A percentile compares a stretch with the other conserved stretches of the same genome.
Evolutionary conservation across 2,329 filamentous ascomycete genomes (phyloP).

Genomic region (Neocatenulostroma microsporum): DNA sequence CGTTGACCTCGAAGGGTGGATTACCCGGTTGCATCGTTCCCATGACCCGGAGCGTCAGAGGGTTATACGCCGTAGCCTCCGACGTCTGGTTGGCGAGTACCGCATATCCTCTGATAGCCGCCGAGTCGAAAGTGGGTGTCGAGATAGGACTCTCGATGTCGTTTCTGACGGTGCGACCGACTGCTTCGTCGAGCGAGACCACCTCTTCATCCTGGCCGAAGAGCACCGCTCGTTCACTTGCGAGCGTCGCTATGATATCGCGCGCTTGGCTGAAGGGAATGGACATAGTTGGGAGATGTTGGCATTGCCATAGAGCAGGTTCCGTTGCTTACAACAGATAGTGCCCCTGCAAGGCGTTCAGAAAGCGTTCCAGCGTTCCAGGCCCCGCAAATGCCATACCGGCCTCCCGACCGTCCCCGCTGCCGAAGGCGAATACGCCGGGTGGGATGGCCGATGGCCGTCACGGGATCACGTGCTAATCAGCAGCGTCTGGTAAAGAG

Average conservation of each 20-base stretch:
- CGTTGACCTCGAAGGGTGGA: slow-evolving; percentile 5
- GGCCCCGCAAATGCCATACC: no score
- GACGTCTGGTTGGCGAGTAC: slow-evolving; percentile 4
- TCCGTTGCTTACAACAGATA: slow-evolving; percentile 1
- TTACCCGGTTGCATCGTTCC: slow-evolving; percentile 5
- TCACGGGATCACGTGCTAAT: no score
- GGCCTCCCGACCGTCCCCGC: no score
- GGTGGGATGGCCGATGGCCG: no score
- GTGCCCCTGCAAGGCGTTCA: neutral
- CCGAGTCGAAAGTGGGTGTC: slow-evolving; percentile 8
- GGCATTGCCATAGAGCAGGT: no score
- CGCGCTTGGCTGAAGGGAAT: slow-evolving; percentile 6
- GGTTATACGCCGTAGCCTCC: neutral
- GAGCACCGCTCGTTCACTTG: neutral
- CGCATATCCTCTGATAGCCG: slow-evolving; percentile 5
- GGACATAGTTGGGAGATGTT: neutral
- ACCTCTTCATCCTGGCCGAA: slow-evolving; percentile 2
- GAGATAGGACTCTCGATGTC: slow-evolving; percentile 4
- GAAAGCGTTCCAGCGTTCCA: no score
- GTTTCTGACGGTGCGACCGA: slow-evolving; percentile 2
- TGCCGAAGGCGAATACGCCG: no score
- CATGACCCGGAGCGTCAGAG: slow-evolving; percentile 4
- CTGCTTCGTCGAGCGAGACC: slow-evolving; percentile 1
- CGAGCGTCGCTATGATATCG: slow-evolving; percentile 3
- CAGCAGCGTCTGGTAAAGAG: no score